These are phyloP conservation scores for Diaporthe ilicicola DNA, from an alignment of 2,329 filamentous ascomycete genomes.

Conservation along the genomic window DNA sequence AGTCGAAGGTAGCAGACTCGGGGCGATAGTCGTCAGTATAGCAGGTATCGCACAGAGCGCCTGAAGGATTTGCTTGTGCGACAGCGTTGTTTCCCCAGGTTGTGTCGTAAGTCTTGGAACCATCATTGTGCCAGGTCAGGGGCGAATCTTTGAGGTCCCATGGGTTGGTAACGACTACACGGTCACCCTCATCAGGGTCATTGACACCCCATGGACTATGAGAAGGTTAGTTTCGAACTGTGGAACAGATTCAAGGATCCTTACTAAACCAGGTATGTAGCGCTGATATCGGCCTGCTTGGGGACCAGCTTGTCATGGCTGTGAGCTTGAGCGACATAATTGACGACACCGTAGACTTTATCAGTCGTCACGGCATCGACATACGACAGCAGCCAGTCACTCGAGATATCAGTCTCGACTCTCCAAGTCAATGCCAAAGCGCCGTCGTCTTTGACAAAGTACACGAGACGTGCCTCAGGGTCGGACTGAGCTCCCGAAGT, in stretches of 20 bases:
- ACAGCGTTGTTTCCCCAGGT: constrained; percentile 68
- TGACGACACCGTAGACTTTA: constrained; percentile 61
- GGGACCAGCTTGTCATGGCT: constrained; percentile 5
- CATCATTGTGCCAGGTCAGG: constrained; percentile 63
- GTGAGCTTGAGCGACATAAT: constrained; percentile 60
- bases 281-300: constrained; percentile 37
- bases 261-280: constrained; percentile 63
- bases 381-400: constrained; percentile 68
- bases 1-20: constrained; percentile 49
- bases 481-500: constrained; percentile 58
- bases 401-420: constrained; percentile 64
- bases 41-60: constrained; percentile 42
- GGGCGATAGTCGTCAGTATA: constrained; percentile 63
- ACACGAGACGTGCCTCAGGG: constrained; percentile 64
- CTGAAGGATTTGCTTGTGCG: constrained; percentile 60
- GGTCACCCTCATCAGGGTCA: constrained; percentile 58
- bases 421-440: constrained; percentile 62
- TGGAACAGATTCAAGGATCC: constrained; percentile 12
- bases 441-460: constrained; percentile 58
- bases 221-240: constrained; percentile 27
- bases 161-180: constrained; percentile 52
- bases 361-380: constrained; percentile 58
- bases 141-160: constrained; percentile 56
- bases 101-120: constrained; percentile 56
- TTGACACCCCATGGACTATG: constrained; percentile 60